Base-by-base conservation (phyloP, 331 rosid species). In the Malus hybrid region DNA sequence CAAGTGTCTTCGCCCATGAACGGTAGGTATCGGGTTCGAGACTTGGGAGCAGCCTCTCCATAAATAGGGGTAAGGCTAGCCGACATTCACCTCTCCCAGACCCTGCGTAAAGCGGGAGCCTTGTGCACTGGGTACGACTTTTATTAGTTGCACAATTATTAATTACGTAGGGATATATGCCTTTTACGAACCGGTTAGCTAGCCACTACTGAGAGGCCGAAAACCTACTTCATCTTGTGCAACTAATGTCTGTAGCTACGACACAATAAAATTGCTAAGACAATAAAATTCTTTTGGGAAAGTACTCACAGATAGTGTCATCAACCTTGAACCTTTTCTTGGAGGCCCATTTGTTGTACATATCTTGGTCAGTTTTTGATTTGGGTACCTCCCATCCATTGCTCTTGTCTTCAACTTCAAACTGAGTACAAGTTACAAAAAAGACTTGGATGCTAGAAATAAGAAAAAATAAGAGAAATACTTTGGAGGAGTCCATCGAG, bases 261-360 rank as follows among this genome's bases (percentile, higher is more conserved):
- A 50, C 56, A 50, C 9, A 6, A 50, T 50, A 15, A 50, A 6
- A 50, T 50, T 16, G 20, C 20, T 3, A 52, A 16, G 57, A 6
- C 8, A 18, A 52, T 52, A 16, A 52, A 24, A 24, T 24, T 24
- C 24, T 24, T 24, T 24, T 24, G 24, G 24, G 24, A 24, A 24
- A 6, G 57, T 64, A 92, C 93, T 88, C 74, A 93, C 98, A 72
- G 72, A 94, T 44, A 46, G 86, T 88, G 80, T 94, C 99, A 19
- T 77, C 63, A 39, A 90, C 82, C 46, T 73, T 74, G 86, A 94
- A 92, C 84, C 99, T 83, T 63, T 86, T 87, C 5, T 56, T 74
- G 24, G 97, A 90, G 10, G 96, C 97, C 99, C 99, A 94, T 2
- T 88, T 39, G 74, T 86, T 85, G 82, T 83, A 94, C 55, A 67